Conservation (phyloP, 169 alveolate genomes). For the Babesia bigemina region DNA sequence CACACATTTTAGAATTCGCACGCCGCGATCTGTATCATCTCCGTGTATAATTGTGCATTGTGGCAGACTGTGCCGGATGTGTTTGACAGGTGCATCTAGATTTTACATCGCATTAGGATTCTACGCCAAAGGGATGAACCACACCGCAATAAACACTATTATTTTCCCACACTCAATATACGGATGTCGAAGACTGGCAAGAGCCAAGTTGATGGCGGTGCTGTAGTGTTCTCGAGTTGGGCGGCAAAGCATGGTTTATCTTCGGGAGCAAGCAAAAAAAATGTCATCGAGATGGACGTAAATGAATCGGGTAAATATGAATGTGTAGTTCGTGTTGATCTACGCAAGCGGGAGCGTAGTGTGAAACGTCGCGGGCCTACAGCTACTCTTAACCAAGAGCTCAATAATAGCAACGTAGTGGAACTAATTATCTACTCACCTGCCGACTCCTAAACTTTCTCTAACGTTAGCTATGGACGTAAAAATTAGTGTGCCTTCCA, state of each 20-base stretch:
- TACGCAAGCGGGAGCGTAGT: slow-evolving; percentile 13
- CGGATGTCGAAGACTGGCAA: background rate
- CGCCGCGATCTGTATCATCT: too few relatives aligned
- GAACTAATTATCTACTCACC: slow-evolving; percentile 15
- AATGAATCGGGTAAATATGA: slow-evolving; percentile 16
- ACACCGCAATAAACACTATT: background rate
- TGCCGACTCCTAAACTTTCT: background rate
- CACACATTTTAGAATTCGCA: too few relatives aligned
- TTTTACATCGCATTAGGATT: too few relatives aligned
- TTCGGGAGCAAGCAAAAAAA: background rate
- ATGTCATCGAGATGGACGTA: slow-evolving; percentile 12
- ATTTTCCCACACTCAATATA: background rate
- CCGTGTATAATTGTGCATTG: too few relatives aligned
- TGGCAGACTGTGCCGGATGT: too few relatives aligned
- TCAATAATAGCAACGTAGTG: background rate
- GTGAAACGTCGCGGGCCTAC: background rate
- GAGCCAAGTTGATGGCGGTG: background rate
- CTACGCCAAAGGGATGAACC: background rate
- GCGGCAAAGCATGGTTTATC: background rate
- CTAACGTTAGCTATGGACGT: too few relatives aligned
- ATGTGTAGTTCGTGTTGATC: slow-evolving; percentile 6
- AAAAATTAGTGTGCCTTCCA: too few relatives aligned
- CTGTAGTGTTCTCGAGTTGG: background rate
- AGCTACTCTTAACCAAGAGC: slow-evolving; percentile 6
- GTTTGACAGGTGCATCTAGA: background rate